Evolutionary conservation across 768 basidiomycete genomes (phyloP), one percentile per base, ranked within the genome.

Genomic region (Neoboletus subvelutipes): DNA sequence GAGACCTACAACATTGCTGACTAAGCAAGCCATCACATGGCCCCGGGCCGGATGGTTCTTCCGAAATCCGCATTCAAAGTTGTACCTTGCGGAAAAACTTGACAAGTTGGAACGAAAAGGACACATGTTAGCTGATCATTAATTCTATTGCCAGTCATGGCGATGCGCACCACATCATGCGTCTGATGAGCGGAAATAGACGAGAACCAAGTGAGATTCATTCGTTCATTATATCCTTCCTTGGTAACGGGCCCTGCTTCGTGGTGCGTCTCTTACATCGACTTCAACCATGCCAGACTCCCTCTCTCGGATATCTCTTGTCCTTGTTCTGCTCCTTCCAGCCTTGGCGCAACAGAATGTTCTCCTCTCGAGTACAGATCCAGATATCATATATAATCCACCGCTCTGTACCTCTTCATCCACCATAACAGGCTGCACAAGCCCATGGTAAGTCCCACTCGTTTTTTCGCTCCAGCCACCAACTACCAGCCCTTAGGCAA

Each of bases 381-480:
- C 67, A 18, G 62, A 71, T 13, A 66, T 71, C 42, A 62, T 70
- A 20, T 71, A 71, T 20, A 69, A 58, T 40, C 70, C 70, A 1
- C 61, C 69, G 1, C 49, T 66, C 1, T 71, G 70, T 22, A 50
- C 41, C 37, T 6, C 60, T 18, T 56, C 67, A 0, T 47, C 63
- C 36, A 33, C 34, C 39, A 1, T 6, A 3, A 49, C 62, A 8
- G 60, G 52, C 26, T 71, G 70, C 47, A 46, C 56, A 2, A 71
- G 70, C 46, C 64, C 70, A 26, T 71, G 70, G 70, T 55, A 26
- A 40, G 67, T 51, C 34, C n/a, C 4, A 4, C 5, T 8, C 10
- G 0, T 28, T 7, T 12, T 22, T 20, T 17, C 12, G 13, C 10
- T 12, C 20, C 29, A 12, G 2, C 12, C 24, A 13, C 40, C 42